Evolutionary conservation across 106 monocot genomes (phyloP), one percentile per base, ranked within the genome.

Genomic region (Phalaenopsis equestris): DNA sequence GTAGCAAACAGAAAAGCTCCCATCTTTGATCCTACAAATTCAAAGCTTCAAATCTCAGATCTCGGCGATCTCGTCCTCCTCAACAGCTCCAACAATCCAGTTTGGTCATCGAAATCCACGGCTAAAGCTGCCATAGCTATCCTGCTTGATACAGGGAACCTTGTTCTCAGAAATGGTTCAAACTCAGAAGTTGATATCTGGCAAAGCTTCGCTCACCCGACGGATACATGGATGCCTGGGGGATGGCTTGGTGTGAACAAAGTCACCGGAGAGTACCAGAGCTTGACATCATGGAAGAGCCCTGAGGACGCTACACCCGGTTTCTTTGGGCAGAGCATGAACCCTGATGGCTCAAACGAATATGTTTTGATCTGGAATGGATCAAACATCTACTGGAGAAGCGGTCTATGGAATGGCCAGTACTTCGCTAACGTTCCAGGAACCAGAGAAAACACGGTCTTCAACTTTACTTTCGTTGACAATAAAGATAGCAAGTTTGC

Each of bases 191-290:
- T 61, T 61, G 21, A 61, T 61, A 4, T 61, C 21, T 90, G 89
- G 89, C 84, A 90, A 67, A 90, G 89, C 56, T 84, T 90, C 55
- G 79, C 82, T 18, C 82, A 90, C 77, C 89, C 87, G 21, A 87
- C 89, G 0, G 82, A 90, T 41, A 80, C 86, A 23, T 87, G 86
- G 89, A 76, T 90, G 14, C 84, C 84, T 2, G 80, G 68, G 12
- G 79, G 81, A 17, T 47, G 65, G 73, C 46, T 90, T 70, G 84
- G 82, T 2, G 45, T 77, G 79, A 77, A 87, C 68, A 81, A 86
- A 18, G 18, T 75, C 41, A 87, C 81, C 0, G 76, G 76, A 41
- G 83, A 82, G 56, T 81, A 77, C 80, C 78, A 78, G 58, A 84
- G 48, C 6, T 52, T 91, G 45, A 81, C 81, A 57, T 91, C 91